Percentiles rank a stretch among this genome's conserved stretches.
phyloP scores from a whole-genome alignment of 331 rosid genomes.

The Phaseolus coccineus region DNA sequence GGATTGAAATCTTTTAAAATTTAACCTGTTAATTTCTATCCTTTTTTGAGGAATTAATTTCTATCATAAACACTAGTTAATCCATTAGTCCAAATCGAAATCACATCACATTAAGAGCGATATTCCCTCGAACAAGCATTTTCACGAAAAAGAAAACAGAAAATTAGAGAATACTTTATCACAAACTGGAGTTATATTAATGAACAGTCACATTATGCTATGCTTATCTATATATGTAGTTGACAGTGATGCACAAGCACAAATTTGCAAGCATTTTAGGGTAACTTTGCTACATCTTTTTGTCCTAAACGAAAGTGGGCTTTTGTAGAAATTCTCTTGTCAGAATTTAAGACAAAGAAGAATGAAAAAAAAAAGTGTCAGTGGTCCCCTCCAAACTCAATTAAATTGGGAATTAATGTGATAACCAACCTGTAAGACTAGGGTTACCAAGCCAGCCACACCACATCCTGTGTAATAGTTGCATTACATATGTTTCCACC shows the following conservation, averaged over 20 bases:
- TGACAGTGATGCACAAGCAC: slow-evolving; percentile 18
- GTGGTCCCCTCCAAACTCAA: slow-evolving; percentile 60
- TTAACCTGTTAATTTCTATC: not conserved
- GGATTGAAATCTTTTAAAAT: not conserved
- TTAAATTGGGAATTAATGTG: slow-evolving; percentile 52
- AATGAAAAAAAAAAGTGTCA: slow-evolving; percentile 42
- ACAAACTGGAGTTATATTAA: slow-evolving; percentile 22
- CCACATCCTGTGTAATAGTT: too few relatives aligned
- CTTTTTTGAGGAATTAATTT: not conserved
- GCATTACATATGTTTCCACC: too few relatives aligned
- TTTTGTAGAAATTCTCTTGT: slow-evolving; percentile 38
- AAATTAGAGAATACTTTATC: not conserved
- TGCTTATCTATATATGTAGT: slow-evolving; percentile 19
- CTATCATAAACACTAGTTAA: not conserved
- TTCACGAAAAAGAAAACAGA: not conserved
- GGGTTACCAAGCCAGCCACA: too few relatives aligned
- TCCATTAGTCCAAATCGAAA: not conserved
- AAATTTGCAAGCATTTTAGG: slow-evolving; percentile 26
- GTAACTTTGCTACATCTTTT: slow-evolving; percentile 27
- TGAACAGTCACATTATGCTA: slow-evolving; percentile 8
- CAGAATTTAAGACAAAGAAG: slow-evolving; percentile 42
- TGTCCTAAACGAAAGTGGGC: slow-evolving; percentile 30
- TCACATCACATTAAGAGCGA: slow-evolving; percentile 13
- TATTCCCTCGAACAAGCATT: not conserved
- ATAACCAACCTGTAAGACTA: not conserved